phyloP scores from a whole-genome alignment of 495 filamentous ascomycete species.

The Aspergillus incahuasiensis region DNA sequence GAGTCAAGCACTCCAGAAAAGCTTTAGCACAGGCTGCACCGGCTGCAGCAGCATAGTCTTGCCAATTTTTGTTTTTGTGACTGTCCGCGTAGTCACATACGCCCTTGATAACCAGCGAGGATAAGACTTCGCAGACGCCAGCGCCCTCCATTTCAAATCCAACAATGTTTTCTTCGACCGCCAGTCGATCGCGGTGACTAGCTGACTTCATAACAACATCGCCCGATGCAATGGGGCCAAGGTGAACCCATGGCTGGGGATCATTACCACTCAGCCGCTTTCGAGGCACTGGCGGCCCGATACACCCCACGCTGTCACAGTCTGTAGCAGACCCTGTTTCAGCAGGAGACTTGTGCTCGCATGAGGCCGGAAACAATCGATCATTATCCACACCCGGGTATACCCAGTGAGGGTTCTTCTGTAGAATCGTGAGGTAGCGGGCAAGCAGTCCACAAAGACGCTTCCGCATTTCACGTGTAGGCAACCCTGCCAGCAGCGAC shows the following conservation, averaged over 20 bases:
- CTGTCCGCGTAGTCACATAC: too few species aligned
- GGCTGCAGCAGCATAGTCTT: neutral
- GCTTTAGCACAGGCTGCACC: too few species aligned
- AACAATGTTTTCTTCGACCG: constrained; percentile 18
- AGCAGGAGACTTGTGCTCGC: neutral
- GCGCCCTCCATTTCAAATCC: constrained; percentile 43
- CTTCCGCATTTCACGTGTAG: neutral
- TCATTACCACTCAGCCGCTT: neutral
- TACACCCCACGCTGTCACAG: neutral
- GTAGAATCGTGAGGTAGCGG: neutral
- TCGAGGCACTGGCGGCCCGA: neutral
- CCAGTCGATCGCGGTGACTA: constrained; percentile 22
- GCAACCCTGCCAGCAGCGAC: neutral
- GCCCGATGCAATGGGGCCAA: constrained; percentile 26
- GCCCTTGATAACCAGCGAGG: too few species aligned
- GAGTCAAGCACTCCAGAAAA: too few species aligned
- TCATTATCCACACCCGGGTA: neutral
- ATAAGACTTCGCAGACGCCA: too few species aligned
- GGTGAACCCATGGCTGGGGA: constrained; percentile 7
- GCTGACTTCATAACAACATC: constrained; percentile 31
- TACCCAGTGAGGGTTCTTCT: neutral
- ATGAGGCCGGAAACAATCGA: neutral
- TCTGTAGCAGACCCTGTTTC: too few species aligned
- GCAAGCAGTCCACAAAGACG: neutral
- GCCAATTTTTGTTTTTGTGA: too few species aligned